These are phyloP conservation scores for Boletus edulis DNA, from an alignment of 768 basidiomycete genomes.

Conservation along the genomic window DNA sequence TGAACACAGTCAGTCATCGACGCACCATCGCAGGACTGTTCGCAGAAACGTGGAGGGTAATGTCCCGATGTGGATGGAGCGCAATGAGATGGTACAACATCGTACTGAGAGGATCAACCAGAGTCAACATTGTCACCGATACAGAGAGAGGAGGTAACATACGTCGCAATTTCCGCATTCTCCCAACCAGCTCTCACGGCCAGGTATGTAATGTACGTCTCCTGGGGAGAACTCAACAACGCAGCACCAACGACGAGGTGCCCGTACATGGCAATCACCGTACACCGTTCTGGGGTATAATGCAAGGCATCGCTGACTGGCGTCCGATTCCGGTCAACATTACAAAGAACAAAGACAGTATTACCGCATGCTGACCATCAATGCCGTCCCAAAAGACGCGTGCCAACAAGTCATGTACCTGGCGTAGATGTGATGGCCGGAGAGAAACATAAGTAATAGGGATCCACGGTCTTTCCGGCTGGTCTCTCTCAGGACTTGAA, in stretches of 20 bases:
- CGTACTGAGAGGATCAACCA: conserved; percentile 38
- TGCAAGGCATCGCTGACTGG: conserved; percentile 70
- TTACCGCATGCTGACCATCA: conserved; percentile 46
- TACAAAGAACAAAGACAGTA: neutral
- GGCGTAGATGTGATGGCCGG: conserved; percentile 55
- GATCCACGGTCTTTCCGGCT: conserved; percentile 37
- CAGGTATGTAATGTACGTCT: conserved; percentile 82
- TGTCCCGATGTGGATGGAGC: conserved; percentile 71
- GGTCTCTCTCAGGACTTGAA: conserved; percentile 54
- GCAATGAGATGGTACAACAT: conserved; percentile 78
- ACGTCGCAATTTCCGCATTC: conserved; percentile 77
- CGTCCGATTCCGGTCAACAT: neutral
- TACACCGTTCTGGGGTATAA: conserved; percentile 67
- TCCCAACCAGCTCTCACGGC: conserved; percentile 82
- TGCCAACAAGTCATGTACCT: conserved; percentile 69
- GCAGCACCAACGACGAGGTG: conserved; percentile 70
- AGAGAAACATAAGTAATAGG: conserved; percentile 67
- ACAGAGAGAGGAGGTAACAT: conserved; percentile 7
- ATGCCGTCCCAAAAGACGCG: conserved; percentile 78
- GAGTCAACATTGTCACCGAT: neutral
- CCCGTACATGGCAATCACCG: conserved; percentile 73
- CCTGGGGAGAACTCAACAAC: conserved; percentile 72
- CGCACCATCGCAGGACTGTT: conserved; percentile 78
- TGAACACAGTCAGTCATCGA: neutral
- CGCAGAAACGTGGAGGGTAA: conserved; percentile 79